Percentiles rank a stretch among this genome's conserved stretches.
phyloP scores from a whole-genome alignment of 371 early-diverging fungal species.

The Rhizopus delemar region DNA sequence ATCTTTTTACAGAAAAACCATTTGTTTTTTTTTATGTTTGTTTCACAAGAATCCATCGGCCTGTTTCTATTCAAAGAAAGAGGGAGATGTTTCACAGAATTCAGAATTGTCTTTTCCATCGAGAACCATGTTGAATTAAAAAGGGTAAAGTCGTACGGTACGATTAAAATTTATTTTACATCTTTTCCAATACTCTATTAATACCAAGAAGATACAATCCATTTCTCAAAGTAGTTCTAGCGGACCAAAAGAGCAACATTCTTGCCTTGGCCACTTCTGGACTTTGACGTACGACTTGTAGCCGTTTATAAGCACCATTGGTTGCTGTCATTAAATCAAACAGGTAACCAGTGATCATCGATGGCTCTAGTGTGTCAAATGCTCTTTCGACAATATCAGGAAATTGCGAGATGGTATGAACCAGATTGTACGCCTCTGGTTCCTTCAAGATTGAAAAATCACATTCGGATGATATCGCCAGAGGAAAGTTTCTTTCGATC shows the following conservation, averaged over 20 bases:
- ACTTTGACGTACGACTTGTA: constrained; percentile 76
- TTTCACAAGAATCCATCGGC: too few relatives aligned
- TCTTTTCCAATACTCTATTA: constrained; percentile 5
- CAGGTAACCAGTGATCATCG: constrained; percentile 86
- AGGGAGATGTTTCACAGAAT: too few relatives aligned
- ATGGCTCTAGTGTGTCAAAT: constrained; percentile 79
- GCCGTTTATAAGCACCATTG: constrained; percentile 67
- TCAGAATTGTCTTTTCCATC: too few relatives aligned
- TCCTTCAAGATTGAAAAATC: constrained; percentile 63
- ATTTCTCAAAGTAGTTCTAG: constrained; percentile 77
- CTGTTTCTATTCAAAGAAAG: too few relatives aligned
- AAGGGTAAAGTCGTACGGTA: too few relatives aligned
- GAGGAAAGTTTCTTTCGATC: constrained; percentile 40
- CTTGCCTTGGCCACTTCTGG: constrained; percentile 76
- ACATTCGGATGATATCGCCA: constrained; percentile 25
- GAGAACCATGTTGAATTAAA: too few relatives aligned
- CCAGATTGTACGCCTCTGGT: constrained; percentile 68
- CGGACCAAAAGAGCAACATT: constrained; percentile 74
- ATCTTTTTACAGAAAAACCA: not conserved
- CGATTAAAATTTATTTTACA: not conserved
- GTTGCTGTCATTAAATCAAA: constrained; percentile 81
- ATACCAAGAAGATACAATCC: constrained; percentile 75
- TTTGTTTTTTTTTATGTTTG: too few relatives aligned
- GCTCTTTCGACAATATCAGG: constrained; percentile 75
- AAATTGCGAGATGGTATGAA: constrained; percentile 78